phyloP scores from a whole-genome alignment of 257 asterid species.

The Henckelia pumila region DNA sequence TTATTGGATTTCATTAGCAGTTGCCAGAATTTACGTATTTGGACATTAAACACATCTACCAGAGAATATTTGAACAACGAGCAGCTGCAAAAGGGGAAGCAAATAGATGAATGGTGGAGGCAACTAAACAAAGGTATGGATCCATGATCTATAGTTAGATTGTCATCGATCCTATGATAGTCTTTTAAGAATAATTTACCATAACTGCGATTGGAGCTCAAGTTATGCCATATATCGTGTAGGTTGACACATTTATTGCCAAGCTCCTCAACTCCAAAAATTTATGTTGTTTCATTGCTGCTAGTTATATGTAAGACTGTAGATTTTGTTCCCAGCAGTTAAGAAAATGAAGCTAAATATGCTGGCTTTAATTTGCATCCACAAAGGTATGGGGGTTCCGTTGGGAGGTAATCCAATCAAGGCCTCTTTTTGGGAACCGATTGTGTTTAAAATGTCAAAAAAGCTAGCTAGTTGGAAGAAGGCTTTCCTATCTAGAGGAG shows the following conservation, averaged over 20 bases:
- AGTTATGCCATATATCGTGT: background rate
- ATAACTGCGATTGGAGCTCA: constrained; percentile 15
- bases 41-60: constrained; percentile 82
- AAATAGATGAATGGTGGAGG: constrained; percentile 99
- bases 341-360: background rate
- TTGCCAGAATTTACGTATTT: constrained; percentile 95
- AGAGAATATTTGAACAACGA: constrained; percentile 90
- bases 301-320: background rate
- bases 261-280: constrained; percentile 7
- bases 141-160: constrained; percentile 16
- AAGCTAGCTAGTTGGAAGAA: too few species aligned
- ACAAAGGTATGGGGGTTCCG: too few species aligned
- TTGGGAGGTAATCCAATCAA: too few species aligned
- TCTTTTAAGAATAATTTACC: constrained; percentile 11
- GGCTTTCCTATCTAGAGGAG: too few species aligned
- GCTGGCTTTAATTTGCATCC: background rate
- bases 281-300: background rate
- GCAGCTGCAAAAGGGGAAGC: constrained; percentile 98
- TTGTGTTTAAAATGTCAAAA: too few species aligned
- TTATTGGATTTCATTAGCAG: constrained; percentile 96
- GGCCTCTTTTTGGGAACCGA: too few species aligned
- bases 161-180: constrained; percentile 15
- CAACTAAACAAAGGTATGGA: constrained; percentile 85
- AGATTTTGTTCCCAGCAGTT: background rate
- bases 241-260: constrained; percentile 7